Evolutionary conservation across 2,329 filamentous ascomycete genomes (phyloP).

Genomic region (Claviceps digitariae): DNA sequence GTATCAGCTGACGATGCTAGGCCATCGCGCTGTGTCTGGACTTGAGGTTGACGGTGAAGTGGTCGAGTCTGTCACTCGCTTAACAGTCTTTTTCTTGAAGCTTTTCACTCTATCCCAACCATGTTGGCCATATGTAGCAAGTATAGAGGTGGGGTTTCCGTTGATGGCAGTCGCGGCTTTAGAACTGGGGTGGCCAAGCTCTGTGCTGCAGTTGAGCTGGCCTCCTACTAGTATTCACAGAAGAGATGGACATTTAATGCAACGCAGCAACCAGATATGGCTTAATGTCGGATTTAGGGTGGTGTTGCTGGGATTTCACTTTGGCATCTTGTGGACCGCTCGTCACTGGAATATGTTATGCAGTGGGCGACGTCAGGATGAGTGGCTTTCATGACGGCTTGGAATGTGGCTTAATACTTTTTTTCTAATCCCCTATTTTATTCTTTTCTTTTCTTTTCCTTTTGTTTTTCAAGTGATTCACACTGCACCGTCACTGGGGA

Average conservation of each 20-base stretch:
- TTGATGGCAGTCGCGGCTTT: constrained; percentile 55
- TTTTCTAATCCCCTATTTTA: neutral
- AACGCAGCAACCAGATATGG: neutral
- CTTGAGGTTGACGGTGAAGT: constrained; percentile 17
- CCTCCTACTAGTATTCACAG: neutral
- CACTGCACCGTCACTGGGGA: neutral
- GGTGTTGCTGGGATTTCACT: constrained; percentile 20
- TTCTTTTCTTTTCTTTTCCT: neutral
- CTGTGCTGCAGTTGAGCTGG: constrained; percentile 3
- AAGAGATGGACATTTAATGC: neutral
- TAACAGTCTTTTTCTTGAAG: constrained; percentile 56
- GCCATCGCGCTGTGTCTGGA: constrained; percentile 17
- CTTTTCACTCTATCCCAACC: constrained; percentile 48
- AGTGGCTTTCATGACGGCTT: constrained; percentile 15
- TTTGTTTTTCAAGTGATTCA: neutral
- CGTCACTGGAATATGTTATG: constrained; percentile 22
- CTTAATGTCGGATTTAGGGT: constrained; percentile 17
- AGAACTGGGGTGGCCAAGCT: constrained; percentile 39
- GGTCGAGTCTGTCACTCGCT: constrained; percentile 28
- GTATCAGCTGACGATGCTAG: constrained; percentile 20
- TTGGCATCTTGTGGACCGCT: constrained; percentile 22
- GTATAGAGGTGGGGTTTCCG: constrained; percentile 49
- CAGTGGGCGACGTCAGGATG: constrained; percentile 12
- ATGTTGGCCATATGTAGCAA: constrained; percentile 61
- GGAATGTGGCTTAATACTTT: too few species aligned